Conservation (phyloP, 176 grass and related monocot genomes). For the Cenchrus americanus region DNA sequence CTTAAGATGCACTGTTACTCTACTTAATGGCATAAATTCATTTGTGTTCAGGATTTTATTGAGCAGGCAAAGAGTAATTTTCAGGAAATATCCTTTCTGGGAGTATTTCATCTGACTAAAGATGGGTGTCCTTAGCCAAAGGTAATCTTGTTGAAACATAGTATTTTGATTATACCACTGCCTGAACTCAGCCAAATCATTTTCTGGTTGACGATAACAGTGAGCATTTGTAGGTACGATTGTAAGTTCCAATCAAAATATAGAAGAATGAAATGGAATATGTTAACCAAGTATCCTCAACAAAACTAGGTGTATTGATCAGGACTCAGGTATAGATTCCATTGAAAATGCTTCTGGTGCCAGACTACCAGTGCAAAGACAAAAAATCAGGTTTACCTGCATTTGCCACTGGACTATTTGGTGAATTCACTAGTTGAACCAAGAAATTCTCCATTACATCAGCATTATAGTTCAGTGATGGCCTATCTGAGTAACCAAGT, state of each 20-base stretch:
- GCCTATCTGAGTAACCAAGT: slow-evolving; percentile 91
- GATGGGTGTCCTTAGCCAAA: not conserved
- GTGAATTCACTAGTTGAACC: slow-evolving; percentile 73
- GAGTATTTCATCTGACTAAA: not conserved
- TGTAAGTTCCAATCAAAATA: not conserved
- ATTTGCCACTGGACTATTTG: slow-evolving; percentile 73
- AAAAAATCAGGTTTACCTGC: slow-evolving; percentile 60
- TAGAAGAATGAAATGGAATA: slow-evolving; percentile 20
- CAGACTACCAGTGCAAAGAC: not conserved
- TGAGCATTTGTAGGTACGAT: slow-evolving; percentile 20
- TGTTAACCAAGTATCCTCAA: not conserved
- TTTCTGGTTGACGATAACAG: not conserved
- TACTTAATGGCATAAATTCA: not conserved
- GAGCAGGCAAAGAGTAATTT: not conserved
- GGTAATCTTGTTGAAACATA: slow-evolving; percentile 11
- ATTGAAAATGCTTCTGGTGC: slow-evolving; percentile 5
- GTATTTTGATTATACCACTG: not conserved
- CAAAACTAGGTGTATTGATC: not conserved
- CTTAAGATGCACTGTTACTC: not conserved
- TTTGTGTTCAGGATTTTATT: not conserved
- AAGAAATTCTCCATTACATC: slow-evolving; percentile 93
- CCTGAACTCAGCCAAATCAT: not conserved
- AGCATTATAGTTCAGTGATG: slow-evolving; percentile 86
- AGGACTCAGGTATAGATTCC: not conserved
- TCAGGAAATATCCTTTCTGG: not conserved